Base-by-base conservation (phyloP, 2,329 filamentous ascomycete species). In the Lithohypha guttulata region DNA sequence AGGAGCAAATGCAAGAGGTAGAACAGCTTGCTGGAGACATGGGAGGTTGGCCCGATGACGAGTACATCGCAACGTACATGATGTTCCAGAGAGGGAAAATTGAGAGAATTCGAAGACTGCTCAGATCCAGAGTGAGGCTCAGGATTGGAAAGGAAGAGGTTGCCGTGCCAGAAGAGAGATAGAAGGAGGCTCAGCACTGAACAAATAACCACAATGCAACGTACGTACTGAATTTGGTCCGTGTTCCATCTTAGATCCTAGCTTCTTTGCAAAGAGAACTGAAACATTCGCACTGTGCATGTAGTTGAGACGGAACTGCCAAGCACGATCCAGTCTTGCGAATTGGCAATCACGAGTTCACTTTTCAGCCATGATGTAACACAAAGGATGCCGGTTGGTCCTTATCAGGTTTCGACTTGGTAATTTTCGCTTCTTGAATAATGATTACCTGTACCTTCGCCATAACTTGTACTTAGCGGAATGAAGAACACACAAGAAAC, bases 1-100 rank as follows among this genome's bases (percentile, higher is more conserved):
- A 20, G 10, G 29, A 27, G n/a, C 13, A 42, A 22, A n/a, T 44
- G n/a, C 11, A 30, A 25, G 29, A 44, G 13, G 44, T 41, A 18
- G 26, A 29, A 22, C 9, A 14, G 11, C 30, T 42, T 6, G 42
- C 38, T 27, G 35, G 26, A 32, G 20, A 27, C 4, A 36, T 51
- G 6, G 35, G 37, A 17, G 15, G 3, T 2, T 51, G 48, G 48
- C 46, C 48, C 11, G 36, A 39, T 20, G 48, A 51, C 28, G 41
- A 42, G 8, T 35, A 26, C 34, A 49, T 28, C 21, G 43, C 18
- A 25, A 21, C 8, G 11, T 27, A 23, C 26, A 25, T 40, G 15
- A 19, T 8, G n/a, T 5, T 3, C 18, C 15, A 3, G 6, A 11
- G 7, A 35, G 3, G 8, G 3, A 11, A 14, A 8, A 3, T 26